phyloP scores from a whole-genome alignment of 73 alveolate genomes.

The Blepharisma stoltei region DNA sequence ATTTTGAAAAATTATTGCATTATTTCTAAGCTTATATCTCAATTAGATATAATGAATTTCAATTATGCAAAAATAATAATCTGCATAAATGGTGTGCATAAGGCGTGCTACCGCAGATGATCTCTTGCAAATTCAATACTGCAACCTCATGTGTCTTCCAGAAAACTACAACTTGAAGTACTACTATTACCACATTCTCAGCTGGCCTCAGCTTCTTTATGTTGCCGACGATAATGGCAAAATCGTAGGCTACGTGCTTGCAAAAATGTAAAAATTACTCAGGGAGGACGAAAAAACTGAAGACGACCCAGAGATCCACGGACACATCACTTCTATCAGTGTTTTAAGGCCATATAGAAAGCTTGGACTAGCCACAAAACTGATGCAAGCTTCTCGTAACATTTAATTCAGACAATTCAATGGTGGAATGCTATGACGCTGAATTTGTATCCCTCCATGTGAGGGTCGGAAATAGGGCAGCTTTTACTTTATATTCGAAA shows the following conservation, averaged over 20 bases:
- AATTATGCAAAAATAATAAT: neutral
- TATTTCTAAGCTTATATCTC: too few relatives aligned
- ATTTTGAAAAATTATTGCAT: too few relatives aligned
- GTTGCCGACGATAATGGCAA: conserved; percentile 94
- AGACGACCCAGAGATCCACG: conserved; percentile 60
- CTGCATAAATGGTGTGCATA: conserved; percentile 51
- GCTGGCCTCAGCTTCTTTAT: conserved; percentile 92
- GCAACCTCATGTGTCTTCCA: conserved; percentile 77
- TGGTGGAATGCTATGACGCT: conserved; percentile 80
- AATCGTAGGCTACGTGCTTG: conserved; percentile 80
- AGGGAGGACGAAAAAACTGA: conserved; percentile 70
- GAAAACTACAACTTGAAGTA: conserved; percentile 94
- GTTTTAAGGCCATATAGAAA: conserved; percentile 91
- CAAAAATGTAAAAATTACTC: conserved; percentile 46
- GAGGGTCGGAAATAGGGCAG: conserved; percentile 91
- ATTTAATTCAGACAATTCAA: conserved; percentile 41
- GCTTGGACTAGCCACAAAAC: conserved; percentile 91
- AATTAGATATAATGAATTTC: too few relatives aligned
- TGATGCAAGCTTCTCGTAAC: conserved; percentile 78
- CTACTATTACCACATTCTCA: conserved; percentile 87
- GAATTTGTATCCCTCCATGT: conserved; percentile 88
- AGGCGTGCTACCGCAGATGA: conserved; percentile 66
- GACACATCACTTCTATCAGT: conserved; percentile 92
- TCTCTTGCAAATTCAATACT: conserved; percentile 69
- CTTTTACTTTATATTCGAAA: conserved; percentile 79